Evolutionary conservation across 495 filamentous ascomycete species (phyloP).

Genomic region (Podospora didyma): DNA sequence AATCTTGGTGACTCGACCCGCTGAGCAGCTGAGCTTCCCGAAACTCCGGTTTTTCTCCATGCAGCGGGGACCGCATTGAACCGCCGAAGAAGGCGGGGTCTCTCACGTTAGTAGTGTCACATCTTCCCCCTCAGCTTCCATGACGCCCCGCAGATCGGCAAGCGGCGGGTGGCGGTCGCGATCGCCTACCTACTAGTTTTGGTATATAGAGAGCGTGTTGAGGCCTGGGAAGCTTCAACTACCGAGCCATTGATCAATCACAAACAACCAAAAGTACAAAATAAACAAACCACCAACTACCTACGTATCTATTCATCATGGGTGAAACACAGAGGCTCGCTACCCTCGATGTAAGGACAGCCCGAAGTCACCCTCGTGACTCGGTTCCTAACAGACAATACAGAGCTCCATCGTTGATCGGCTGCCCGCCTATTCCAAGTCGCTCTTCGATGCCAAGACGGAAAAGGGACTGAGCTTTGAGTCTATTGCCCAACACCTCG

Average conservation of each 20-base stretch:
- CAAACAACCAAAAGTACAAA: background rate
- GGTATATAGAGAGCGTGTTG: background rate
- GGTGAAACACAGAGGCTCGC: constrained; percentile 25
- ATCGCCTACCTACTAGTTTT: background rate
- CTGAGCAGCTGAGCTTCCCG: constrained; percentile 16
- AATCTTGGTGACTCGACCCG: constrained; percentile 5
- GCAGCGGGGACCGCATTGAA: constrained; percentile 7
- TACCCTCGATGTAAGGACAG: constrained; percentile 28
- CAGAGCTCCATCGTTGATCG: constrained; percentile 39
- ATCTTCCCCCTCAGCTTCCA: background rate
- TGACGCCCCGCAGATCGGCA: background rate
- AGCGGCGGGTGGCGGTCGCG: too few species aligned
- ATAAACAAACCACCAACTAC: background rate
- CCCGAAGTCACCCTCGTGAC: background rate
- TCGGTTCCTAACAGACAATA: constrained; percentile 4
- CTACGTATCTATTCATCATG: constrained; percentile 11
- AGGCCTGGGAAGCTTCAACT: too few species aligned
- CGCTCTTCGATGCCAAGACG: constrained; percentile 85
- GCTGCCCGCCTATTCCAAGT: constrained; percentile 64
- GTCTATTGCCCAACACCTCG: constrained; percentile 68
- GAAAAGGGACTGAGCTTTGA: constrained; percentile 73
- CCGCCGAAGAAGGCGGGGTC: constrained; percentile 10
- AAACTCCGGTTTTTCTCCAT: constrained; percentile 31
- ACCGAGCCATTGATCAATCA: background rate
- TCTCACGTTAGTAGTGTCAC: background rate